Evolutionary conservation across 371 early-diverging fungal genomes (phyloP), one percentile per base, ranked within the genome.

Genomic region (Polyrhizophydium stewartii): DNA sequence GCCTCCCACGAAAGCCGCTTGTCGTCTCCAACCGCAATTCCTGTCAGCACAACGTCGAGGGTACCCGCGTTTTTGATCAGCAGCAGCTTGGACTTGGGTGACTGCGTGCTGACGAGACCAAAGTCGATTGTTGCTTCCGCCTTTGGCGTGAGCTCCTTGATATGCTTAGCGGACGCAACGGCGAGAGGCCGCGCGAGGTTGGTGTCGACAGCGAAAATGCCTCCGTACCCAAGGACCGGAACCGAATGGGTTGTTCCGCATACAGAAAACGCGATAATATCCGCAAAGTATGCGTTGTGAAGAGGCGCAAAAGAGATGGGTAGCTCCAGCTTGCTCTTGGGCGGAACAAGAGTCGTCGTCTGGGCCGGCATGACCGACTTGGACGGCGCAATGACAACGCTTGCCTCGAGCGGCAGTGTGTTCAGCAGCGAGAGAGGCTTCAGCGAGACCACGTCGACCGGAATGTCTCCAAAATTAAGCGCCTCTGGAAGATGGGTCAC

Each of bases 401-500:
- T n/a, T 1, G 68, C 63, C 28, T 64, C 61, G 31, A 68, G 51
- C 22, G 69, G 60, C 45, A 71, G 74, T 37, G 57, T 61, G 55
- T 77, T 77, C 30, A 52, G 46, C 19, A 73, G 30, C 13, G 49
- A 41, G 28, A 77, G 37, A 1, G 24, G 13, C 43, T 62, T 46
- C 21, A 46, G 19, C 21, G 40, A 45, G 24, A n/a, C 19, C 2
- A 65, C 63, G 33, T 62, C 67, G 37, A 74, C 58, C 2, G 51
- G n/a, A 7, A 75, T 63, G 33, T 79, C 74, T 2, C 77, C 80
- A 65, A 77, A 75, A 46, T 62, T 28, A 22, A 79, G 38, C 28
- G 45, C 38, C 25, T 71, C 72, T 16, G 58, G 66, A 33, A 38
- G 69, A 60, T 10, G 53, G 2, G 45, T 62, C 28, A 74, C 25